These are phyloP conservation scores for Xylaria hypoxylon DNA, from an alignment of 2,329 filamentous ascomycete species.

Conservation along the genomic window DNA sequence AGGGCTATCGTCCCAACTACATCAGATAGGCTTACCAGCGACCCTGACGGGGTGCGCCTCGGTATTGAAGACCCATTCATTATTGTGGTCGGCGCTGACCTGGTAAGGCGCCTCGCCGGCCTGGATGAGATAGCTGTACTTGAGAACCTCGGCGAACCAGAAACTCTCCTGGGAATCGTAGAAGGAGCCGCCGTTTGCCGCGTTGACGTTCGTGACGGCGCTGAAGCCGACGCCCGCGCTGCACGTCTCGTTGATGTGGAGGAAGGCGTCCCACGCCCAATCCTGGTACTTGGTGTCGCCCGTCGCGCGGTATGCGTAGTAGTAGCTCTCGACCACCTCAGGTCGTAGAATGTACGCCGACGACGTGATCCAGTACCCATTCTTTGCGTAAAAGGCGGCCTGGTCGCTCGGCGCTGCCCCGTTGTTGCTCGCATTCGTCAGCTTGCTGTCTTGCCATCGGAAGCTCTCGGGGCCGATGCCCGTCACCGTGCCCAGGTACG, in stretches of 20 bases:
- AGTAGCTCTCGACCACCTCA: conserved; percentile 85
- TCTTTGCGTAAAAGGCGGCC: conserved; percentile 69
- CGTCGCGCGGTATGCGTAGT: conserved; percentile 87
- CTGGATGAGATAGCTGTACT: conserved; percentile 83
- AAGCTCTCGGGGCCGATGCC: conserved; percentile 82
- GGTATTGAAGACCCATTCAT: conserved; percentile 66
- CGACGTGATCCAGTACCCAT: conserved; percentile 78
- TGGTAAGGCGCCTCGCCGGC: conserved; percentile 68
- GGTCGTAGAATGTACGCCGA: conserved; percentile 76
- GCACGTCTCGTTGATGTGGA: conserved; percentile 73
- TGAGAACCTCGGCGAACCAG: conserved; percentile 87
- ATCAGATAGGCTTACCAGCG: conserved; percentile 46
- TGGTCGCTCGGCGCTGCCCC: conserved; percentile 58
- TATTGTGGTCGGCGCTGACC: conserved; percentile 58
- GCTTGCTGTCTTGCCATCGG: conserved; percentile 65
- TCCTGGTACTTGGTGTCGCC: conserved; percentile 81
- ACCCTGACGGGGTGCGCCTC: conserved; percentile 51
- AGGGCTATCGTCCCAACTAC: neutral
- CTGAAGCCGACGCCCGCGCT: conserved; percentile 75
- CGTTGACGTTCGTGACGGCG: conserved; percentile 74
- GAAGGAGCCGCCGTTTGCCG: conserved; percentile 68
- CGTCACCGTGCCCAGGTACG: conserved; percentile 75
- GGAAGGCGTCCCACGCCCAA: conserved; percentile 85
- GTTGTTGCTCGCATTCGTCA: conserved; percentile 56
- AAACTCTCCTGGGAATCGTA: conserved; percentile 86